Evolutionary conservation across 2,329 filamentous ascomycete species (phyloP).

Genomic region (Trichoderma sp.): DNA sequence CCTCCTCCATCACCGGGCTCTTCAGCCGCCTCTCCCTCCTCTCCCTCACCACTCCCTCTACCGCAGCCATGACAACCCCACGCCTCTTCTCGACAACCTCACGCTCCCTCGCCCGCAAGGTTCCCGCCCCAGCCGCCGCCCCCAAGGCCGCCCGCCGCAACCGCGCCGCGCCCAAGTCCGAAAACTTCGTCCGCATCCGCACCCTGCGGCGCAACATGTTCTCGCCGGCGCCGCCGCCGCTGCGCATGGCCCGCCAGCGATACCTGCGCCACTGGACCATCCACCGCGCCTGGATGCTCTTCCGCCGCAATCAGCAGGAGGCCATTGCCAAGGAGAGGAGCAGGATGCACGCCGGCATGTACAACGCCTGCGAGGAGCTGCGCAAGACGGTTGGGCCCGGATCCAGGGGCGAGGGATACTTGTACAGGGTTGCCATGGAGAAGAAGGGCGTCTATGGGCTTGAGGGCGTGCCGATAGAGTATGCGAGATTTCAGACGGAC

Average conservation of each 20-base stretch:
- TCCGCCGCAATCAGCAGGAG: conserved; percentile 65
- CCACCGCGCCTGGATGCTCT: conserved; percentile 89
- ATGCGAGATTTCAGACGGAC: conserved; percentile 80
- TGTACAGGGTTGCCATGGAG: conserved; percentile 86
- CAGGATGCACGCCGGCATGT: conserved; percentile 78
- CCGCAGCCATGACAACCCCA: conserved; percentile 18
- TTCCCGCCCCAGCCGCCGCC: conserved; percentile 27
- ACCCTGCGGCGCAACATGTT: conserved; percentile 49
- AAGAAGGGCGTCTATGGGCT: conserved; percentile 79
- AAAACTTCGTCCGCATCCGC: conserved; percentile 42
- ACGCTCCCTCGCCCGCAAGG: conserved; percentile 30
- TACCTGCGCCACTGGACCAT: conserved; percentile 97
- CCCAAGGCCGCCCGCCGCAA: conserved; percentile 28
- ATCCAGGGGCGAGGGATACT: conserved; percentile 59
- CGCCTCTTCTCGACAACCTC: conserved; percentile 35
- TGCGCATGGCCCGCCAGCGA: conserved; percentile 84
- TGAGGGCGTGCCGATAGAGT: conserved; percentile 83
- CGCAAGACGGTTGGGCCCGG: conserved; percentile 57
- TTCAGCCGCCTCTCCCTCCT: conserved; percentile 27
- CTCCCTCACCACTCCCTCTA: conserved; percentile 15
- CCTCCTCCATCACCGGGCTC: conserved; percentile 32
- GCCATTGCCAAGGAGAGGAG: conserved; percentile 68
- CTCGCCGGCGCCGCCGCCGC: conserved; percentile 58
- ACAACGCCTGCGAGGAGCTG: conserved; percentile 80
- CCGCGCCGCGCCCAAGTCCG: conserved; percentile 33